Evolutionary conservation across 2,329 filamentous ascomycete genomes (phyloP).

Genomic region (Alternaria ventricosa): DNA sequence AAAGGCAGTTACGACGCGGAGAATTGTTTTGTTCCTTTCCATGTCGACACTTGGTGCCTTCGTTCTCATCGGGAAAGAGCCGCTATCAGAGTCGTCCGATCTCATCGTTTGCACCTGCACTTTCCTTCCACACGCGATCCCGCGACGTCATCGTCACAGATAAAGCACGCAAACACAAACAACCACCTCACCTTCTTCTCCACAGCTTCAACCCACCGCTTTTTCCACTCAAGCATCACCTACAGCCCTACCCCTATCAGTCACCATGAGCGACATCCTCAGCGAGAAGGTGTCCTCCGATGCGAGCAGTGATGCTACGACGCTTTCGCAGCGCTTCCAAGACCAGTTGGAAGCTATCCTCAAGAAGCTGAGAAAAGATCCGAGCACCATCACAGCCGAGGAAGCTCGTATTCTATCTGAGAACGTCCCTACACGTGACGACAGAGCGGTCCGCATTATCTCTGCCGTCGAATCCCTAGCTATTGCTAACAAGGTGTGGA

Average conservation of each 20-base stretch:
- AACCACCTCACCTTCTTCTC: not conserved
- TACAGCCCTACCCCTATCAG: not conserved
- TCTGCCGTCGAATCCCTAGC: constrained; percentile 39
- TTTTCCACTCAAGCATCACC: constrained; percentile 3
- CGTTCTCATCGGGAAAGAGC: not conserved
- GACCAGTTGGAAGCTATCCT: constrained; percentile 7
- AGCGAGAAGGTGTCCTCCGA: not conserved
- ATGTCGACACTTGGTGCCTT: not conserved
- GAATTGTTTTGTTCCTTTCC: not conserved
- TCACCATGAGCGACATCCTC: constrained; percentile 8
- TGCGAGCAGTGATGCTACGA: not conserved
- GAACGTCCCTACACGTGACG: constrained; percentile 29
- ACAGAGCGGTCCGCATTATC: constrained; percentile 34
- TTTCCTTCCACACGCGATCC: not conserved
- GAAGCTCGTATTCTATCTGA: constrained; percentile 41
- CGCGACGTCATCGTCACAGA: constrained; percentile 1
- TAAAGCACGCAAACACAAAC: not conserved
- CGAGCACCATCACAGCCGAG: constrained; percentile 37
- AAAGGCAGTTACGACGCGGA: not conserved
- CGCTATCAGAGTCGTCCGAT: not conserved
- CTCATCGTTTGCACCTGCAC: constrained; percentile 1
- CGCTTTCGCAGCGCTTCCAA: constrained; percentile 1
- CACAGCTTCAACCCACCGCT: not conserved
- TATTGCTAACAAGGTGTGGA: constrained; percentile 29
- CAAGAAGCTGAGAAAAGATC: constrained; percentile 31